phyloP scores from a whole-genome alignment of 345 rosid genomes.

The Brassica incana region DNA sequence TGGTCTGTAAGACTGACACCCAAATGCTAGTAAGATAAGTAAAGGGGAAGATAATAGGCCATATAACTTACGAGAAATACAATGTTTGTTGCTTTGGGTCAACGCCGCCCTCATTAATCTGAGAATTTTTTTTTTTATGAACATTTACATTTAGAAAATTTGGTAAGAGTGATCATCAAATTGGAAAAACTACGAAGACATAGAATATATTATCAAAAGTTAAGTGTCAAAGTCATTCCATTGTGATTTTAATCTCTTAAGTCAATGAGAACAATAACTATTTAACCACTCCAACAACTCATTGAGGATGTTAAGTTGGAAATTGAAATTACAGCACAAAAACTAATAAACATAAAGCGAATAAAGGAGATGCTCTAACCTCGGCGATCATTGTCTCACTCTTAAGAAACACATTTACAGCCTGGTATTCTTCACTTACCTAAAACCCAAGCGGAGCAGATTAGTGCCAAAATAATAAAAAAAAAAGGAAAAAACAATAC shows the following conservation, averaged over 20 bases:
- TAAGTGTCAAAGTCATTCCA: conserved; percentile 2
- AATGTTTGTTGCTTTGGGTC: conserved; percentile 96
- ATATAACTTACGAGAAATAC: conserved; percentile 63
- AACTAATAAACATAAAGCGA: background rate
- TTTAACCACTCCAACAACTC: conserved; percentile 12
- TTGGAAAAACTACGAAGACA: background rate
- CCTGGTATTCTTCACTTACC: conserved; percentile 91
- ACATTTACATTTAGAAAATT: conserved; percentile 5
- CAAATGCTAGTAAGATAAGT: conserved; percentile 21
- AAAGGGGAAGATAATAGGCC: conserved; percentile 6
- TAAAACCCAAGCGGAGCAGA: conserved; percentile 39
- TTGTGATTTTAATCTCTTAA: background rate
- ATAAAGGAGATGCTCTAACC: conserved; percentile 52
- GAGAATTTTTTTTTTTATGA: conserved; percentile 15
- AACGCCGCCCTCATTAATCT: conserved; percentile 73
- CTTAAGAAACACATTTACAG: conserved; percentile 85
- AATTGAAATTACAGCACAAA: conserved; percentile 16
- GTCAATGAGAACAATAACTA: conserved; percentile 3
- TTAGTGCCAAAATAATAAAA: conserved; percentile 16
- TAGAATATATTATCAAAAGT: no score
- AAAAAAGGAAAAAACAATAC: background rate
- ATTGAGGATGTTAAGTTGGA: background rate
- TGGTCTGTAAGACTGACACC: conserved; percentile 4
- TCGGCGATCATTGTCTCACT: conserved; percentile 71
- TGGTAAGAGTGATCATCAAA: conserved; percentile 16